phyloP scores from a whole-genome alignment of 2,329 filamentous ascomycete species.

The Cercospora zeae-maydis region DNA sequence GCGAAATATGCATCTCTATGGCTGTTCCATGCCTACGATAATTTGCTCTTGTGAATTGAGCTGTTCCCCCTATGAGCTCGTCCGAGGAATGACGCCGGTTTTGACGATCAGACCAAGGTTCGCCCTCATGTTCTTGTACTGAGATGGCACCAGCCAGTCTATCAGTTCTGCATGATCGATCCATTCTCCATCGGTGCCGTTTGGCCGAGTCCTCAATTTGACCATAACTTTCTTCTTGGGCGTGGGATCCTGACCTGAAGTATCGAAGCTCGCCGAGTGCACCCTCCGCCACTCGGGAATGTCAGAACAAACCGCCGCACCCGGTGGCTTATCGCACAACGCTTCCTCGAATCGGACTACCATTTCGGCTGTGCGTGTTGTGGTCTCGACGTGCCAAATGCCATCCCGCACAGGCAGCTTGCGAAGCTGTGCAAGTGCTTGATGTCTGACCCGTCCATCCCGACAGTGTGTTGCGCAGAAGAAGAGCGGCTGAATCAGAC shows the following conservation, averaged over 20 bases:
- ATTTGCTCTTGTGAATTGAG: neutral
- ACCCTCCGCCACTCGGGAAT: slow-evolving; percentile 34
- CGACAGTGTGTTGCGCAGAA: slow-evolving; percentile 33
- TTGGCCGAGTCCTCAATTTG: slow-evolving; percentile 26
- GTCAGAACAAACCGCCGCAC: slow-evolving; percentile 25
- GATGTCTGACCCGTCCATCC: slow-evolving; percentile 29
- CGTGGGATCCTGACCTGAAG: slow-evolving; percentile 21
- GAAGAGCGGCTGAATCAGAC: slow-evolving; percentile 31
- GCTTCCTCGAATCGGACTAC: slow-evolving; percentile 29
- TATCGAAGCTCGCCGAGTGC: slow-evolving; percentile 27
- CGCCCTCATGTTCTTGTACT: slow-evolving; percentile 9
- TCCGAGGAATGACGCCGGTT: neutral
- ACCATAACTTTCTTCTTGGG: slow-evolving; percentile 22
- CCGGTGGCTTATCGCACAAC: slow-evolving; percentile 15
- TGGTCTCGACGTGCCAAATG: slow-evolving; percentile 33
- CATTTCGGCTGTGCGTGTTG: slow-evolving; percentile 25
- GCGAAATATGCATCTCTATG: too few species aligned
- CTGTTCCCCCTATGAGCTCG: neutral
- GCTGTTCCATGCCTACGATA: neutral
- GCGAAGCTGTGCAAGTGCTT: slow-evolving; percentile 27
- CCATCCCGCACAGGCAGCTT: slow-evolving; percentile 26
- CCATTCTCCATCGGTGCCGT: slow-evolving; percentile 34
- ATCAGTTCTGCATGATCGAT: slow-evolving; percentile 23
- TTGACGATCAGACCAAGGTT: slow-evolving; percentile 7
- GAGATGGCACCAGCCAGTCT: slow-evolving; percentile 24